Percentiles rank a stretch among this genome's conserved stretches.
These are phyloP conservation scores for Talaromyces sp. DNA, from an alignment of 2,329 filamentous ascomycete species.

Conservation along the genomic window DNA sequence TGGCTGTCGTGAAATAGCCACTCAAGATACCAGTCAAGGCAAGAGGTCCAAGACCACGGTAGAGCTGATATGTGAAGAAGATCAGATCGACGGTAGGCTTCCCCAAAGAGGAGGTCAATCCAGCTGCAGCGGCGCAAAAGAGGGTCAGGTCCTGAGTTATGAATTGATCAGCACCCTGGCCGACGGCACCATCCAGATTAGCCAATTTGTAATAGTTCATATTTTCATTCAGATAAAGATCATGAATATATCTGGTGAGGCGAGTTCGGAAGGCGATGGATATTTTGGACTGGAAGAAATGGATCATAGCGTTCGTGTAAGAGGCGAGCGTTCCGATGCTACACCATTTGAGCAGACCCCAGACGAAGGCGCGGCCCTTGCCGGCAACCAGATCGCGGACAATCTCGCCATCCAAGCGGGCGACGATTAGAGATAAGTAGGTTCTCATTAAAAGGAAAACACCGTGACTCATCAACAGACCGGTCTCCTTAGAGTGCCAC, in stretches of 20 bases:
- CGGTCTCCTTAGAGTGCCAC: conserved; percentile 93
- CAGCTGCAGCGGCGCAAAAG: conserved; percentile 88
- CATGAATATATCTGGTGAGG: conserved; percentile 92
- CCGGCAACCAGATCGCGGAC: conserved; percentile 94
- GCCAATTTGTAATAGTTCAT: conserved; percentile 94
- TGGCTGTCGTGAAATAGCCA: conserved; percentile 93
- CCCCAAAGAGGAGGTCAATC: conserved; percentile 91
- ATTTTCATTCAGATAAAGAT: conserved; percentile 90
- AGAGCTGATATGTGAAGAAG: conserved; percentile 97
- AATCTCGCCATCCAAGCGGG: conserved; percentile 89
- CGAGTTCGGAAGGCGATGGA: conserved; percentile 96
- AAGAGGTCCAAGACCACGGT: conserved; percentile 81
- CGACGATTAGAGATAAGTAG: conserved; percentile 89
- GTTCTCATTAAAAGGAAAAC: conserved; percentile 87
- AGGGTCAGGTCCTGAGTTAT: conserved; percentile 95
- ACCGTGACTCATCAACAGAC: conserved; percentile 79
- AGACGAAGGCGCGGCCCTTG: conserved; percentile 79
- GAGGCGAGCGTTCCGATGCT: conserved; percentile 88
- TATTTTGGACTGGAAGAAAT: conserved; percentile 94
- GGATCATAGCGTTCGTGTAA: conserved; percentile 99
- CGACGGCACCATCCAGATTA: conserved; percentile 88
- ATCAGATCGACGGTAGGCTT: conserved; percentile 96
- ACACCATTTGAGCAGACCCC: conserved; percentile 91
- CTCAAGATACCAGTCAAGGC: conserved; percentile 79
- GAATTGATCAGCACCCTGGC: conserved; percentile 89